These are phyloP conservation scores for Platismatia glauca DNA, from an alignment of 495 filamentous ascomycete species.

Conservation along the genomic window DNA sequence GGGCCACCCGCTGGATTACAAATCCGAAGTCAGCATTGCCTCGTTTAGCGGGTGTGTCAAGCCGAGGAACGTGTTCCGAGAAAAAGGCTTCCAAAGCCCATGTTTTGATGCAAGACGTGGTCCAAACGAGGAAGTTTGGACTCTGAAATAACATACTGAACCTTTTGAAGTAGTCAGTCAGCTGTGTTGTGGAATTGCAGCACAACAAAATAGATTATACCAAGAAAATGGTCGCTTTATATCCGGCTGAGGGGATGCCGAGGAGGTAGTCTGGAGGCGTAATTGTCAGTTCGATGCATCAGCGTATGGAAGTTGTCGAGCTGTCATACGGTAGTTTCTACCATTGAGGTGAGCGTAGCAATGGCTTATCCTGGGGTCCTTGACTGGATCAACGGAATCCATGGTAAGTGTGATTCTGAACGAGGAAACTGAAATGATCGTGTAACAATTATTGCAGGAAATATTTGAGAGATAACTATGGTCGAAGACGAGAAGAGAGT, in stretches of 20 bases:
- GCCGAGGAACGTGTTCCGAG: neutral
- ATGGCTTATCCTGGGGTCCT: slow-evolving; percentile 55
- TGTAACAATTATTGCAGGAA: neutral
- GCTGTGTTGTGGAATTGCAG: neutral
- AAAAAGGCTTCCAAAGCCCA: neutral
- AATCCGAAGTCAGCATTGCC: neutral
- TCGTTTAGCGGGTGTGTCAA: neutral
- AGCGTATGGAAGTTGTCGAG: neutral
- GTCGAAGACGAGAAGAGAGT: neutral
- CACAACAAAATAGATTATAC: slow-evolving; percentile 28
- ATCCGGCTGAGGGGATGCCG: slow-evolving; percentile 45
- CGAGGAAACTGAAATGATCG: neutral
- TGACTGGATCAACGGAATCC: slow-evolving; percentile 51
- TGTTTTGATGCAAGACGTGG: neutral
- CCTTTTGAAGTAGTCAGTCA: neutral
- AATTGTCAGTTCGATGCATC: neutral
- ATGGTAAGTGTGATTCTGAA: slow-evolving; percentile 34
- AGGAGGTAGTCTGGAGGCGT: slow-evolving; percentile 50
- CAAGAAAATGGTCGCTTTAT: slow-evolving; percentile 56
- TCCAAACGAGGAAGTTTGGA: neutral
- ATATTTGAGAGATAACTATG: neutral
- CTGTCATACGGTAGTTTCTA: slow-evolving; percentile 48
- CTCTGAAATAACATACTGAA: neutral
- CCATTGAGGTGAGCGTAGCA: slow-evolving; percentile 53
- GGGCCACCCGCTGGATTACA: slow-evolving; percentile 55